These are phyloP conservation scores for Kalmusia sp. DNA, from an alignment of 2,329 filamentous ascomycete species.

Conservation along the genomic window DNA sequence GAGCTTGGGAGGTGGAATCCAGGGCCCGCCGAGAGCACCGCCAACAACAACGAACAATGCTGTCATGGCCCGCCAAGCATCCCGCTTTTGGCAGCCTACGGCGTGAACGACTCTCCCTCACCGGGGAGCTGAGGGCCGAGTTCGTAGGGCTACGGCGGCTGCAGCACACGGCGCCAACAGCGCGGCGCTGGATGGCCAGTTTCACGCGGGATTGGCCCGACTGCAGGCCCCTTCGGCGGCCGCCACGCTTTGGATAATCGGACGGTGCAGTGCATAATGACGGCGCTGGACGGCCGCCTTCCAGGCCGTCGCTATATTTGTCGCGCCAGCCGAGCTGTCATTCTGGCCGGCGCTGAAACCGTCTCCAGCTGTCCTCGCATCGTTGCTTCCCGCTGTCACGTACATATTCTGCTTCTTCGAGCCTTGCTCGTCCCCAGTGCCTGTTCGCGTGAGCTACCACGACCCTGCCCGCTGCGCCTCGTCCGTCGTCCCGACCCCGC, in stretches of 20 bases:
- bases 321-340: conserved; percentile 10
- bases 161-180: conserved; percentile 29
- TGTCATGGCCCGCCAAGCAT: background rate
- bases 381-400: no score
- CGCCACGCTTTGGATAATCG: conserved; percentile 2
- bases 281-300: background rate
- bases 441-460: background rate
- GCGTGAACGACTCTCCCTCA: conserved; percentile 2
- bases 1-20: background rate
- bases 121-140: conserved; percentile 7
- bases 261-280: conserved; percentile 3
- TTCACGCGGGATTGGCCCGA: conserved; percentile 16
- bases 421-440: conserved; percentile 9
- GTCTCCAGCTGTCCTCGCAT: background rate
- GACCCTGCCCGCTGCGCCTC: conserved; percentile 23
- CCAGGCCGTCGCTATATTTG: conserved; percentile 21
- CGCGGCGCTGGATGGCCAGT: conserved; percentile 30
- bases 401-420: conserved; percentile 1
- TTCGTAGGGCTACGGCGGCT: conserved; percentile 19
- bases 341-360: conserved; percentile 13
- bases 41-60: background rate
- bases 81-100: background rate
- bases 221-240: conserved; percentile 1
- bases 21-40: background rate
- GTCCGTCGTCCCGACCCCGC: conserved; percentile 8